phyloP scores from a whole-genome alignment of 108 stramenopile genomes.

The Epithemia pelagica region DNA sequence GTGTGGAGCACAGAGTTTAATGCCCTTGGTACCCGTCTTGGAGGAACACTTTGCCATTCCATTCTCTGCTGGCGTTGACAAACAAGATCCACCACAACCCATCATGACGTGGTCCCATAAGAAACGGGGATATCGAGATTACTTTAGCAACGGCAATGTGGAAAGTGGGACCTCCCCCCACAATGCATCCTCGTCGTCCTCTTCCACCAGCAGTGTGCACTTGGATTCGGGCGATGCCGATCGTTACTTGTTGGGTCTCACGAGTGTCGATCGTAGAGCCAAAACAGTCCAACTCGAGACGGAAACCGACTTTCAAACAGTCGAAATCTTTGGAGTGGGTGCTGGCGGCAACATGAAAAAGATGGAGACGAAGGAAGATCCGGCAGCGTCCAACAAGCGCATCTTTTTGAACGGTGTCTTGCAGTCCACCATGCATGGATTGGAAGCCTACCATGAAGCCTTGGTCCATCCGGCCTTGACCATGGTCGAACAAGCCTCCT shows the following conservation, averaged over 20 bases:
- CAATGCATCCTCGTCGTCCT: background rate
- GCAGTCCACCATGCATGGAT: background rate
- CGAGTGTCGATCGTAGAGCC: background rate
- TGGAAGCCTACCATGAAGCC: constrained; percentile 46
- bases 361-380: constrained; percentile 19
- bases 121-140: constrained; percentile 31
- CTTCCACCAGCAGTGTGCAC: background rate
- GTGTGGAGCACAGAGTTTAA: constrained; percentile 43
- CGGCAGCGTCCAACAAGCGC: constrained; percentile 26
- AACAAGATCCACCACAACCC: constrained; percentile 11
- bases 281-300: constrained; percentile 30
- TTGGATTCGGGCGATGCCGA: constrained; percentile 17
- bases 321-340: constrained; percentile 55
- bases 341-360: constrained; percentile 33
- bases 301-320: constrained; percentile 35
- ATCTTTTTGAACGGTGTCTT: constrained; percentile 21
- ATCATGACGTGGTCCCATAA: constrained; percentile 51
- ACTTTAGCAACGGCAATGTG: background rate
- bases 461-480: constrained; percentile 94
- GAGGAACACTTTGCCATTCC: constrained; percentile 54
- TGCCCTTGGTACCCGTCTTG: constrained; percentile 47
- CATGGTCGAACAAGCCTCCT: constrained; percentile 7
- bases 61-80: background rate
- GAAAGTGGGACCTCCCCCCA: background rate
- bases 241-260: background rate